Percentiles rank a stretch among this genome's conserved stretches.
These are phyloP conservation scores for Mucor plumbeus DNA, from an alignment of 371 early-diverging fungal genomes.

Conservation along the genomic window DNA sequence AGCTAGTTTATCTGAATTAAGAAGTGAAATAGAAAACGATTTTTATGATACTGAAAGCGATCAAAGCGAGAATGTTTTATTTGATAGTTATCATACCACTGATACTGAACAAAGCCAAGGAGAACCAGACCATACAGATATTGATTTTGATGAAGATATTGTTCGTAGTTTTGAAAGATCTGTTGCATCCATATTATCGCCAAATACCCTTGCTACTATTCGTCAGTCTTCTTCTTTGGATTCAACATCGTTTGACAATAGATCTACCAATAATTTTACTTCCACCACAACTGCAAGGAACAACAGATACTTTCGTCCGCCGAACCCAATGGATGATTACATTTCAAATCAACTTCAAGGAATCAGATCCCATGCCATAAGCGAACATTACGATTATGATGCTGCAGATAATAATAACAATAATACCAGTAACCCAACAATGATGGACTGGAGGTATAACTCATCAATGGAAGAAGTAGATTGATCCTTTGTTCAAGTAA, in stretches of 20 bases:
- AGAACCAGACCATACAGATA: background rate
- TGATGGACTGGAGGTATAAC: slow-evolving; percentile 1
- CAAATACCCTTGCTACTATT: background rate
- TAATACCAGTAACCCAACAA: background rate
- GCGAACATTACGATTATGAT: no score
- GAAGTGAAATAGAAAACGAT: background rate
- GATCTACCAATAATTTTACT: no score
- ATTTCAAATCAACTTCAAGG: background rate
- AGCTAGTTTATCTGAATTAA: background rate
- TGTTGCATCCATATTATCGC: no score
- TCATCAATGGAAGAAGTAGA: slow-evolving; percentile 11
- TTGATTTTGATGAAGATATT: background rate
- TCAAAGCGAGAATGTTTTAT: background rate
- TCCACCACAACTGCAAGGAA: no score
- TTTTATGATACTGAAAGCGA: background rate
- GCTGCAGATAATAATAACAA: background rate
- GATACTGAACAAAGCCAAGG: background rate
- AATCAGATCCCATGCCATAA: background rate
- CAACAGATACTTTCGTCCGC: background rate
- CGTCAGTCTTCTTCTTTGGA: no score
- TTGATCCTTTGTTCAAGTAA: no score
- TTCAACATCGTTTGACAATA: background rate
- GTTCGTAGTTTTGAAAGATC: slow-evolving; percentile 2
- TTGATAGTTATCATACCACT: background rate
- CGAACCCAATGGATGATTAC: background rate